phyloP scores from a whole-genome alignment of 1,284 basidiomycete species.

The Pterulicium gracile region DNA sequence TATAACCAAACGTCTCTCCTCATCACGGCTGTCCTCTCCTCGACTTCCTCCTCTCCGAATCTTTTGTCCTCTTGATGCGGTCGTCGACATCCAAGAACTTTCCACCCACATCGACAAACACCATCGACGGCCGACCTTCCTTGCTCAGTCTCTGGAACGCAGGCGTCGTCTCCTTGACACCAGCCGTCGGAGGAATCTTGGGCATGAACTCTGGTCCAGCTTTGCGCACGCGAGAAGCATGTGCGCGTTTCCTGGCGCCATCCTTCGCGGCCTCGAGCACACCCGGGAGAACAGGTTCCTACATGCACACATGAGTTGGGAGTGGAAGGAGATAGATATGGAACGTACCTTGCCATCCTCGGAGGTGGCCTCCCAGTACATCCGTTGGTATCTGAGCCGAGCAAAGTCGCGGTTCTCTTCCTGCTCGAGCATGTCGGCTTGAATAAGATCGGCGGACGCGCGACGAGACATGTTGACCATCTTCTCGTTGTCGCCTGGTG shows the following conservation, averaged over 20 bases:
- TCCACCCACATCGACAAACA: conserved; percentile 60
- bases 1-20: too few species aligned
- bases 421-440: conserved; percentile 52
- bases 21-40: too few species aligned
- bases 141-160: conserved; percentile 24
- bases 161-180: conserved; percentile 24
- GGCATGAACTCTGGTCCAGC: conserved; percentile 28
- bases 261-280: conserved; percentile 35
- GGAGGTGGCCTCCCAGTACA: conserved; percentile 64
- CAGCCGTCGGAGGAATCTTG: conserved; percentile 21
- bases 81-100: conserved; percentile 52
- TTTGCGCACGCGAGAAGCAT: conserved; percentile 18
- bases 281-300: conserved; percentile 50
- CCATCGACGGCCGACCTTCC: conserved; percentile 38
- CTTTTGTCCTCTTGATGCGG: conserved; percentile 34
- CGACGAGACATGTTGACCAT: neutral
- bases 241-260: conserved; percentile 13
- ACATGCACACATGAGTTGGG: neutral
- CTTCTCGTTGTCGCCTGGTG: conserved; percentile 11
- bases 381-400: conserved; percentile 54
- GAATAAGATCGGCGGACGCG: conserved; percentile 26
- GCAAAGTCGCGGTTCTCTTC: conserved; percentile 42
- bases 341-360: conserved; percentile 49
- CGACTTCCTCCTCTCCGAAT: conserved; percentile 29
- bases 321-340: neutral